Evolutionary conservation across 2,329 filamentous ascomycete genomes (phyloP), one percentile per base, ranked within the genome.

Genomic region (Colletotrichum tamarilloi): DNA sequence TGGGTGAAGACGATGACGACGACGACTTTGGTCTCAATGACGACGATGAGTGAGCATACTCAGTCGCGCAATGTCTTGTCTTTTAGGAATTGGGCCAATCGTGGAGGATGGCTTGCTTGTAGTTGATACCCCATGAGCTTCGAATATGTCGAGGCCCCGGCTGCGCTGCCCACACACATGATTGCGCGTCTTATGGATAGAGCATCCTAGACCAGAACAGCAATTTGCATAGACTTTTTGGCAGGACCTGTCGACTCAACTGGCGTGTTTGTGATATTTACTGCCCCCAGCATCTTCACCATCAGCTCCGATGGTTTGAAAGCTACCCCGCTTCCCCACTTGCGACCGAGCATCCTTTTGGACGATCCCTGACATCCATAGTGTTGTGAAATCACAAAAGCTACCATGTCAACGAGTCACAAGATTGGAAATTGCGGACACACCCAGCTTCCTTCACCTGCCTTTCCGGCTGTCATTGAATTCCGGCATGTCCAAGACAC

Each of bases 11-110:
- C 11, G 72, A 74, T 19, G 68, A 70, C 24, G 68, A 38, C 6
- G 64, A 74, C 52, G 68, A 74, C 22, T 73, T 73, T 52, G 71
- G 71, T n/a, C 28, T 73, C 14, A 62, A 62, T 14, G 67, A 73
- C 30, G 71, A 73, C 11, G 71, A 73, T n/a, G 71, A 73, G 35
- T 73, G 59, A 68, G 32, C 30, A 14, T 26, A 22, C 7, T 12
- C 32, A n/a, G 49, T 65, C 19, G 49, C 24, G 26, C 14, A 26
- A 11, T 16, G 60, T 35, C 38, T 14, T 22, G 26, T 35, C 28
- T 16, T 53, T 11, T 52, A 5, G 24, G 3, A 26, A 16, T 16
- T 52, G 16, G 28, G 56, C 26, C 8, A 68, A 49, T 5, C 26
- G 28, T 42, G 38, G 16, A 35, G 5, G 65, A 7, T 53, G 68